A percentile compares a stretch with the other conserved stretches of the same genome.
Evolutionary conservation across 2,329 filamentous ascomycete genomes (phyloP).

Genomic region (Phymatotrichopsis omnivora): DNA sequence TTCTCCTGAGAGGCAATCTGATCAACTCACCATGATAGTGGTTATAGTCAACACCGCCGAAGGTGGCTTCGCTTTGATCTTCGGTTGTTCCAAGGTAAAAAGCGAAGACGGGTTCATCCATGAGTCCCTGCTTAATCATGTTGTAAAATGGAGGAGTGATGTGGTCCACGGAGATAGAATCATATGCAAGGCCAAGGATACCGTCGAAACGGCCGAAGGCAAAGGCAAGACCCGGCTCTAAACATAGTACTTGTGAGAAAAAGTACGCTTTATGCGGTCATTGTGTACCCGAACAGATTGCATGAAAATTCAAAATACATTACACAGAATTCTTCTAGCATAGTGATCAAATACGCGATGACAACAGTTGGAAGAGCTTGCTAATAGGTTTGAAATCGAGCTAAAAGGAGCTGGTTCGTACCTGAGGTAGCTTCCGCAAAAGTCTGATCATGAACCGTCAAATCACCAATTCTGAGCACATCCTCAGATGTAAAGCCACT

Average conservation of each 20-base stretch:
- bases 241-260: conserved; percentile 36
- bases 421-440: conserved; percentile 79
- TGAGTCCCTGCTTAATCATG: conserved; percentile 77
- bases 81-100: conserved; percentile 83
- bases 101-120: conserved; percentile 88
- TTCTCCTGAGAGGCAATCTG: conserved; percentile 89
- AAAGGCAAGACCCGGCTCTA: conserved; percentile 89
- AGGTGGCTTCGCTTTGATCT: conserved; percentile 73
- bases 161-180: conserved; percentile 92
- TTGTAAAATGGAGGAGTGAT: conserved; percentile 95
- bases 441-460: conserved; percentile 78
- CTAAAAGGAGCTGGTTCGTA: conserved; percentile 1
- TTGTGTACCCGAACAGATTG: too few relatives aligned
- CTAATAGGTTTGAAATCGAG: not conserved
- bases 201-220: conserved; percentile 97
- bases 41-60: conserved; percentile 75
- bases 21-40: conserved; percentile 80
- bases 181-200: conserved; percentile 87
- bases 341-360: not conserved
- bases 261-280: too few relatives aligned
- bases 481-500: conserved; percentile 92
- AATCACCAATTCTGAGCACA: conserved; percentile 72
- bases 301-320: too few relatives aligned
- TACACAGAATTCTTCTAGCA: not conserved
- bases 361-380: not conserved